A percentile compares a stretch with the other conserved stretches of the same genome.
These are phyloP conservation scores for Areca catechu DNA, from an alignment of 176 grass and related monocot genomes.

Conservation along the genomic window DNA sequence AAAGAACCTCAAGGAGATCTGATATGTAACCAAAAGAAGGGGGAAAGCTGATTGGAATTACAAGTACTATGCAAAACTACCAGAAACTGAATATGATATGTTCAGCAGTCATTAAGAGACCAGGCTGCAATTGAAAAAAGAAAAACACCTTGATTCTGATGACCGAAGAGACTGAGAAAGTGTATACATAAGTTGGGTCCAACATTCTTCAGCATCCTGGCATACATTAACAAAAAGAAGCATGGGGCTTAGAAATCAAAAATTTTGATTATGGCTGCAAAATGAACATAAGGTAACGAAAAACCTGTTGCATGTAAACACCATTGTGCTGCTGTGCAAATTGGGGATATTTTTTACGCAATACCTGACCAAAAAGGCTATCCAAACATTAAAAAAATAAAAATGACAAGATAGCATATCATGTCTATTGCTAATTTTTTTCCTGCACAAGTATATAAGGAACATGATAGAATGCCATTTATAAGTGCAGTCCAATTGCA, in stretches of 20 bases:
- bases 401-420: background rate
- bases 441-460: no score
- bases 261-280: no score
- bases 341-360: slow-evolving; percentile 96
- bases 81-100: no score
- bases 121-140: background rate
- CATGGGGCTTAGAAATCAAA: background rate
- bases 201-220: slow-evolving; percentile 99
- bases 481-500: no score
- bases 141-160: slow-evolving; percentile 64
- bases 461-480: no score
- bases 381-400: slow-evolving; percentile 13
- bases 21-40: no score
- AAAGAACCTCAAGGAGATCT: no score
- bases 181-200: slow-evolving; percentile 90
- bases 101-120: no score
- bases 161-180: slow-evolving; percentile 88
- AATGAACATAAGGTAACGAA: background rate
- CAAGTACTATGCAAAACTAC: no score
- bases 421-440: no score
- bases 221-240: slow-evolving; percentile 11
- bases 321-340: slow-evolving; percentile 98
- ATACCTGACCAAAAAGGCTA: slow-evolving; percentile 36
- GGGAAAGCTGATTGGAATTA: no score
- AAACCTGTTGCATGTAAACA: slow-evolving; percentile 99